A percentile compares a stretch with the other conserved stretches of the same genome.
These are phyloP conservation scores for Fragilariopsis cylindrus DNA, from an alignment of 108 stramenopile species.

Conservation along the genomic window DNA sequence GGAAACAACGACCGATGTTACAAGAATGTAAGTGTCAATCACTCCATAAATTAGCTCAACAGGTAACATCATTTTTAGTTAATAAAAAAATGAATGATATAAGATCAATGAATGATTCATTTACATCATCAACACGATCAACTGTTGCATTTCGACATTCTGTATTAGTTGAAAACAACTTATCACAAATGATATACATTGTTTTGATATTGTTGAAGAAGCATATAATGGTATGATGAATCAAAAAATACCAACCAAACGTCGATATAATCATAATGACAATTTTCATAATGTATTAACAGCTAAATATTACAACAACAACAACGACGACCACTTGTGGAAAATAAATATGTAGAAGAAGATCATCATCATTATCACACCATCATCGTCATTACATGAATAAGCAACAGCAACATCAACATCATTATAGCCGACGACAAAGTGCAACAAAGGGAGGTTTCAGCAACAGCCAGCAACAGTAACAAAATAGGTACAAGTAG, in stretches of 20 bases:
- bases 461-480: background rate
- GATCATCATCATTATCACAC: background rate
- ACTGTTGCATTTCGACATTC: slow-evolving; percentile 65
- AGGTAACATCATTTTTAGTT: slow-evolving; percentile 45
- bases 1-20: slow-evolving; percentile 50
- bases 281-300: slow-evolving; percentile 18
- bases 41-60: slow-evolving; percentile 60
- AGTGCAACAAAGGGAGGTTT: background rate
- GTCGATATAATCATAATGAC: slow-evolving; percentile 17
- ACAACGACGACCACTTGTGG: background rate
- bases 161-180: slow-evolving; percentile 46
- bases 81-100: slow-evolving; percentile 38
- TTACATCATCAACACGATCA: slow-evolving; percentile 49
- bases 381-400: background rate
- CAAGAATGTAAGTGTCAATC: slow-evolving; percentile 71
- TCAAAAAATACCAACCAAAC: slow-evolving; percentile 32
- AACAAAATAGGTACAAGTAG: background rate
- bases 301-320: background rate
- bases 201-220: slow-evolving; percentile 85
- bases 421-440: background rate
- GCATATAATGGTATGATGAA: slow-evolving; percentile 62
- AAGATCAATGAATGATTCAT: slow-evolving; percentile 46
- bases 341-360: background rate
- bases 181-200: slow-evolving; percentile 50
- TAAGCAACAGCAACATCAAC: background rate